phyloP scores from a whole-genome alignment of 257 asterid species.

The Gentiana macrophylla region DNA sequence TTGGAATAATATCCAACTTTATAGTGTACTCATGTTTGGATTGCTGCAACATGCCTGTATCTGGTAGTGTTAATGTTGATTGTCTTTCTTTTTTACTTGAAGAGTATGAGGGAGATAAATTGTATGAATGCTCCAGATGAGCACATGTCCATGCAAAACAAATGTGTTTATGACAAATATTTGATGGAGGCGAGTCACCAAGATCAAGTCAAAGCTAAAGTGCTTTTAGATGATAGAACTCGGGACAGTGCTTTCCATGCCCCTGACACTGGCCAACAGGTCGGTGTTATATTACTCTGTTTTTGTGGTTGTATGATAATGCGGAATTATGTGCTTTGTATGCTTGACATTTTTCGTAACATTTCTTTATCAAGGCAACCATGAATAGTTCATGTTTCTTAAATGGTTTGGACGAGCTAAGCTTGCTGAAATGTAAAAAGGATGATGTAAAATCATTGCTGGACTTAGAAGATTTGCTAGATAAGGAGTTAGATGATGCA shows the following conservation, averaged over 20 bases:
- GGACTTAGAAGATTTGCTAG: conserved; percentile 32
- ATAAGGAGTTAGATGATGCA: conserved; percentile 42
- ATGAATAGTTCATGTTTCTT: conserved; percentile 9
- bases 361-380: conserved; percentile 10
- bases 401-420: conserved; percentile 19
- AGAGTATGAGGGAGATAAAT: conserved; percentile 12
- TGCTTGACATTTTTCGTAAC: conserved; percentile 5
- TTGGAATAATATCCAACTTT: too few species aligned
- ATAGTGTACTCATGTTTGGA: too few species aligned
- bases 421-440: conserved; percentile 13
- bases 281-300: conserved; percentile 1
- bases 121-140: conserved; percentile 8
- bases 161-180: conserved; percentile 9
- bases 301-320: not conserved
- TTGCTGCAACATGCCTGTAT: not conserved
- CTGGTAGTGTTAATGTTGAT: not conserved
- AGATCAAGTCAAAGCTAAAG: conserved; percentile 11
- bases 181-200: conserved; percentile 6
- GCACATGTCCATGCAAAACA: conserved; percentile 2
- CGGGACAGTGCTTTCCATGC: conserved; percentile 6
- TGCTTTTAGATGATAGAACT: conserved; percentile 7
- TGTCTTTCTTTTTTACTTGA: not conserved
- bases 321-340: not conserved
- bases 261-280: conserved; percentile 10
- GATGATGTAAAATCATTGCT: conserved; percentile 22